Percentiles rank a stretch among this genome's conserved stretches.
Evolutionary conservation across 1,284 basidiomycete genomes (phyloP).

Genomic region (Moesziomyces sp.): DNA sequence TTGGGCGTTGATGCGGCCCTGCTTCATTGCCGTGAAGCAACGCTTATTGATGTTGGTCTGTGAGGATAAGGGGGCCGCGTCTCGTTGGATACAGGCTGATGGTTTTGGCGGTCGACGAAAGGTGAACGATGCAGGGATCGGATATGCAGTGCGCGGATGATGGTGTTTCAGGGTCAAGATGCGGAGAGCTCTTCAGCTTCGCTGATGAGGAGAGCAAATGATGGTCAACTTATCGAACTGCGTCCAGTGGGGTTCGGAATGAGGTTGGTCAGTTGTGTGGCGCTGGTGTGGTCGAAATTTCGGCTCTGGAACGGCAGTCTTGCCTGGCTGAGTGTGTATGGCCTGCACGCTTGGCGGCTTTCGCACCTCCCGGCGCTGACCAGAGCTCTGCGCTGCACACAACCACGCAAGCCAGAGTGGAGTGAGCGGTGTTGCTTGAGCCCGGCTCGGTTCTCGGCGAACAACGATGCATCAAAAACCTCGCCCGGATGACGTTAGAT

Average conservation of each 20-base stretch:
- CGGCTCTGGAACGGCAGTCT: background rate
- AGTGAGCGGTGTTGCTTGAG: conserved; percentile 7
- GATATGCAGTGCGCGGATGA: background rate
- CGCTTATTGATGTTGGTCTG: background rate
- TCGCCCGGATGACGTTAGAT: conserved; percentile 29
- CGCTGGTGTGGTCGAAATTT: conserved; percentile 5
- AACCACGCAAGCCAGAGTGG: background rate
- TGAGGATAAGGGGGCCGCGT: no score
- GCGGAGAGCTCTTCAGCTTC: background rate
- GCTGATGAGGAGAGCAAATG: background rate
- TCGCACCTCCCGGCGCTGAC: background rate
- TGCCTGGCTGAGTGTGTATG: background rate
- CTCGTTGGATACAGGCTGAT: background rate
- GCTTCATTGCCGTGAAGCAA: background rate
- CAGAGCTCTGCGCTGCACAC: background rate
- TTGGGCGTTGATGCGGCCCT: background rate
- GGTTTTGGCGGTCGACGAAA: background rate
- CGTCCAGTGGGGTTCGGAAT: background rate
- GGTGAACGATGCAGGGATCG: no score
- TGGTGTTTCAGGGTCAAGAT: background rate
- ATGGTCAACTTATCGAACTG: background rate
- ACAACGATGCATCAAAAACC: background rate
- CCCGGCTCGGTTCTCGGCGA: conserved; percentile 3
- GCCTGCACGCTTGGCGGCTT: background rate
- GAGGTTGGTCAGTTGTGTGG: background rate